Percentiles rank a stretch among this genome's conserved stretches.
phyloP scores from a whole-genome alignment of 805 yeast species.

The Candida lessepsii region DNA sequence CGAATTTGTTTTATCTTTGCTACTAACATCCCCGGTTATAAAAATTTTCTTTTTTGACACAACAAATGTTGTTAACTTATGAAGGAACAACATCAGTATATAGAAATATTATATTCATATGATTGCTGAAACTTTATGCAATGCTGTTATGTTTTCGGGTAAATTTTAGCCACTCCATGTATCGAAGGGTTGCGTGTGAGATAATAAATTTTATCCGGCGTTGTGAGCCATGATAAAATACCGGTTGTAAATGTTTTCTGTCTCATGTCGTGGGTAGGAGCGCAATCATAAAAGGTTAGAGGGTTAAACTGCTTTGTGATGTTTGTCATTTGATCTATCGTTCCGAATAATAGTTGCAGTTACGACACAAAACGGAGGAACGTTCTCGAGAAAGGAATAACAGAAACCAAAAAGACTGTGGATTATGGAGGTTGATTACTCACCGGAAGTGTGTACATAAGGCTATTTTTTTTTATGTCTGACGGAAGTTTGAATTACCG shows the following conservation, averaged over 20 bases:
- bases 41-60: not conserved
- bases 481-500: no score
- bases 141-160: not conserved
- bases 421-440: no score
- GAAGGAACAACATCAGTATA: not conserved
- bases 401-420: no score
- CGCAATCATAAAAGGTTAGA: not conserved
- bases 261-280: slow-evolving; percentile 2
- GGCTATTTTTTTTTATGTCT: no score
- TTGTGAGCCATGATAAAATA: not conserved
- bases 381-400: not conserved
- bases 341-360: slow-evolving; percentile 1
- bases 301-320: not conserved
- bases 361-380: slow-evolving; percentile 2
- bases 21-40: slow-evolving; percentile 2
- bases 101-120: not conserved
- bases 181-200: not conserved
- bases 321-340: slow-evolving; percentile 1
- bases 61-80: no score
- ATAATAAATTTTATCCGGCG: slow-evolving; percentile 3
- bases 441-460: no score
- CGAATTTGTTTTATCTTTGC: not conserved
- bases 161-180: no score
- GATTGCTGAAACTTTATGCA: not conserved
- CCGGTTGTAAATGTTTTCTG: not conserved